Evolutionary conservation across 306 rosid species (phyloP), one percentile per base, ranked within the genome.

Genomic region (Prunus salicina): DNA sequence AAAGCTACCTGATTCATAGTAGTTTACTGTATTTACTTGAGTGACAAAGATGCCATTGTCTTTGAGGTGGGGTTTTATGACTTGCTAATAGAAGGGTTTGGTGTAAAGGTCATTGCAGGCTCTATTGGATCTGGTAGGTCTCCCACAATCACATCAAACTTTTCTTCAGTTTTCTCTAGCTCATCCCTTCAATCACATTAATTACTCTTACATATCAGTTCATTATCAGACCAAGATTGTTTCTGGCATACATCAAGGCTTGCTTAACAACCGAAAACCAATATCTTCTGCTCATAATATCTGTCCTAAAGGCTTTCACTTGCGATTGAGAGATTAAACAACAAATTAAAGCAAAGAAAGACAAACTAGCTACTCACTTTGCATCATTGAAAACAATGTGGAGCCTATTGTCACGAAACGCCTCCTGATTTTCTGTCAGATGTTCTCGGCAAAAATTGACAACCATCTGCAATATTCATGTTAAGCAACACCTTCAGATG

Each of bases 111-210:
- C 38, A 49, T 83, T 78, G 74, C 81, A 78, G 3, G 83, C 73
- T 83, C 83, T 12, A 78, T 74, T 32, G 86, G 86, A 46, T 79
- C 86, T 6, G 78, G 51, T 57, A 83, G 34, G 69, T 83, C 86
- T 19, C 83, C 80, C 9, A 78, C 47, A 57, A 83, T 83, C 60
- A 79, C 83, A 45, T 83, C 81, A 56, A 74, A 83, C 71, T 56
- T 83, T 47, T 83, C 83, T 49, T 45, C 73, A 24, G 45, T 64
- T 25, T 77, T 63, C 78, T 56, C 80, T 43, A 79, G 50, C 73
- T 77, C 78, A 19, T 27, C 67, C 83, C 86, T 79, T 43, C 19
- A 5, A 5, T 47, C 8, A 12, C 15, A 12, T 38, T 38, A 38
- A 38, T 38, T 38, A 38, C 43, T 38, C 43, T 38, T 38, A 38